Conservation (phyloP, 805 yeast genomes). For the Kluyveromyces dobzhanskii region DNA sequence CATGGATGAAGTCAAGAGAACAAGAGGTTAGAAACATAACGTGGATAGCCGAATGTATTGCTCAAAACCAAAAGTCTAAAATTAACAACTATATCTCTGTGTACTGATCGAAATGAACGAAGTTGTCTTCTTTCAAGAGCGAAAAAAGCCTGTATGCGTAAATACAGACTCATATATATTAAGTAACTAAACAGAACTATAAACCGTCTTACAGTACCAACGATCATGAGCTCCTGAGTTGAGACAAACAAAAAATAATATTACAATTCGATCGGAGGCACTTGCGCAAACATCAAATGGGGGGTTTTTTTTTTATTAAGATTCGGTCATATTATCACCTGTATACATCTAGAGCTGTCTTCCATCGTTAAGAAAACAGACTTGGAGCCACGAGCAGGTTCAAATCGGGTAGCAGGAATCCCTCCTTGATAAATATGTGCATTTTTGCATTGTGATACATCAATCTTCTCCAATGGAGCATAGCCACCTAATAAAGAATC, state of each 20-base stretch:
- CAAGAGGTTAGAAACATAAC: slow-evolving; percentile 96
- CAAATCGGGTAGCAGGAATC: slow-evolving; percentile 48
- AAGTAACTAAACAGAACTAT: no score
- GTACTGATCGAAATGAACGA: slow-evolving; percentile 36
- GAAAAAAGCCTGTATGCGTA: no score
- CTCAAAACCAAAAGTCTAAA: slow-evolving; percentile 94
- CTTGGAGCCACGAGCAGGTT: slow-evolving; percentile 40
- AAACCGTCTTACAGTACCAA: no score
- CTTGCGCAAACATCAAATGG: no score
- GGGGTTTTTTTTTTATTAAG: no score
- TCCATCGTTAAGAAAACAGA: slow-evolving; percentile 50
- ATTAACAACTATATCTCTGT: slow-evolving; percentile 87
- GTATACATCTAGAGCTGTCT: slow-evolving; percentile 44
- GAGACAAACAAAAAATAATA: no score
- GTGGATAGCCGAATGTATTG: slow-evolving; percentile 99
- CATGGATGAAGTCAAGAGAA: slow-evolving; percentile 92
- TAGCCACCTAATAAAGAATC: slow-evolving; percentile 56
- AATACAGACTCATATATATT: no score
- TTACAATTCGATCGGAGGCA: no score
- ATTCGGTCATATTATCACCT: slow-evolving; percentile 40
- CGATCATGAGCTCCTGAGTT: no score
- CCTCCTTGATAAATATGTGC: slow-evolving; percentile 56
- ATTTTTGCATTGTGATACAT: slow-evolving; percentile 65
- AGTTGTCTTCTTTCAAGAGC: no score
- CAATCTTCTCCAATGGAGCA: slow-evolving; percentile 41